Evolutionary conservation across 1,284 basidiomycete species (phyloP), one percentile per base, ranked within the genome.

Genomic region (Schizophyllum commune): DNA sequence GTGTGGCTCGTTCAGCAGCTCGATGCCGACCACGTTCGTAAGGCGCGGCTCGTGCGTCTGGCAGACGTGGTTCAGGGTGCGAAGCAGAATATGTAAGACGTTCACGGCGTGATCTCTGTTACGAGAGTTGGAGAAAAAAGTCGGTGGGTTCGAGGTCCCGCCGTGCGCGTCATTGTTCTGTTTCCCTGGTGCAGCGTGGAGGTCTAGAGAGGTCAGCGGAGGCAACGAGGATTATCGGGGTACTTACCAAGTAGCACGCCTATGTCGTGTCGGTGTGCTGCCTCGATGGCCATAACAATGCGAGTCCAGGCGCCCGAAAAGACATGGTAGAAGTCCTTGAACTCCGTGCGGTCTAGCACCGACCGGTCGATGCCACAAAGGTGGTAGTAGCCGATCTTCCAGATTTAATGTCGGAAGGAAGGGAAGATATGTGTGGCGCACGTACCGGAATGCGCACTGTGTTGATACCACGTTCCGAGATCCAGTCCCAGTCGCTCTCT

Each of bases 1-100:
- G 19, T 76, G 74, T 1, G 93, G 93, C 71, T 96, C 93, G 71
- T 96, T 96, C 55, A 95, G 76, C 3, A 96, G 78, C 70, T 95
- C 89, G 58, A 96, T 77, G 5, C 92, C 93, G 53, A 94, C 80
- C 27, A 95, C 74, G 69, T 94, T 92, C 1, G 80, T 77, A 33
- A 73, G 67, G 1, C 68, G 68, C 4, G 71, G 71, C 11, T 60
- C 55, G 39, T 70, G 68, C 2, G 65, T 63, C 13, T 61, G 15
- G 34, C 82, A 79, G 17, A 76, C 68, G 1, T 74, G 69, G 13
- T 76, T 74, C 33, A 91, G 74, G 57, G 83, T 77, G 9, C 70
- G 68, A 21, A 82, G 67, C 20, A 86, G 74, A 1, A 72, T 72
- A 32, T 75, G 71, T 51, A 87, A 77, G 47, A 80, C 74, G 52